Conservation (phyloP, 176 grass and related monocot genomes). For the Echinochloa phyllopogon region DNA sequence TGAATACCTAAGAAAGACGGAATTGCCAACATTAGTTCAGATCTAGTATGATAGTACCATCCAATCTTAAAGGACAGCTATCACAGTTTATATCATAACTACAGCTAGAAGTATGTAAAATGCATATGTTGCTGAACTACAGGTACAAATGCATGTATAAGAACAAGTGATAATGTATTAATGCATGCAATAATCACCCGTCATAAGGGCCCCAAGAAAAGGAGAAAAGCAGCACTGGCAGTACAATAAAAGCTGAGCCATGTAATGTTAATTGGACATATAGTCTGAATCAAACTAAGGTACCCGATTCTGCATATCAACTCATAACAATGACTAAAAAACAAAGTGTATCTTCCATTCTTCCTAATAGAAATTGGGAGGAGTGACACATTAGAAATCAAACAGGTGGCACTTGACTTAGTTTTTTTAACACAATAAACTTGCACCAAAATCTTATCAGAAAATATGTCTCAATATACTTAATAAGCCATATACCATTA, state of each 20-base stretch:
- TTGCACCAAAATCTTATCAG: slow-evolving; percentile 22
- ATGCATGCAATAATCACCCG: slow-evolving; percentile 18
- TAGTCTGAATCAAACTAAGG: not conserved
- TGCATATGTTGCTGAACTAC: slow-evolving; percentile 10
- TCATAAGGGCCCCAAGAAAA: not conserved
- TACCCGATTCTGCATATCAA: not conserved
- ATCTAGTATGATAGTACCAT: slow-evolving; percentile 30
- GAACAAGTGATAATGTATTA: slow-evolving; percentile 25
- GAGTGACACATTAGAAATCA: slow-evolving; percentile 10
- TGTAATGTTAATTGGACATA: not conserved
- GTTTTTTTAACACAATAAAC: slow-evolving; percentile 36
- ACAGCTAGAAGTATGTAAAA: slow-evolving; percentile 23
- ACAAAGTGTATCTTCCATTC: slow-evolving; percentile 27
- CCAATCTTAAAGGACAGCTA: slow-evolving; percentile 10
- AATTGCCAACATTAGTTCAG: slow-evolving; percentile 31
- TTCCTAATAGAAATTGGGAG: slow-evolving; percentile 23
- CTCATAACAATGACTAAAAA: not conserved
- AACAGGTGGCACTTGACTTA: slow-evolving; percentile 6
- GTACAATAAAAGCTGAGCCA: slow-evolving; percentile 33
- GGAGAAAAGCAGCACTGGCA: not conserved
- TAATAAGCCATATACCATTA: slow-evolving; percentile 68
- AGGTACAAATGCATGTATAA: slow-evolving; percentile 23
- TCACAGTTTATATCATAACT: not conserved
- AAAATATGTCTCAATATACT: slow-evolving; percentile 28
- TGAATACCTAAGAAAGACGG: slow-evolving; percentile 57